Conservation (phyloP, 225 moss, liverwort and hornwort genomes). For the Takakia lepidozioides region DNA sequence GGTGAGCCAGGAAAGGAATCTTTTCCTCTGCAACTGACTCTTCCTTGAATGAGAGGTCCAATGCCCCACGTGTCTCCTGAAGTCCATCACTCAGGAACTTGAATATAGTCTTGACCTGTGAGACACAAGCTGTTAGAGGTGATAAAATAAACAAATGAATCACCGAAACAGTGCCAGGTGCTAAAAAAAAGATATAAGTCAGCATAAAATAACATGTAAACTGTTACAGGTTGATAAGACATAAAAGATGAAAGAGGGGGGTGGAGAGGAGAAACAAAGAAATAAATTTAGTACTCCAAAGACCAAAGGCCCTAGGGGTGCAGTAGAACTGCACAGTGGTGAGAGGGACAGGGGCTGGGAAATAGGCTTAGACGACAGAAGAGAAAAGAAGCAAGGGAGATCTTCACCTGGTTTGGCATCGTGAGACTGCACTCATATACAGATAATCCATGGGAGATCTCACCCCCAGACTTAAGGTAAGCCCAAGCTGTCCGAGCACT, state of each 20-base stretch:
- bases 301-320: too few relatives aligned
- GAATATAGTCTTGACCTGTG: slow-evolving; percentile 89
- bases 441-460: slow-evolving; percentile 94
- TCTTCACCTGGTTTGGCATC: slow-evolving; percentile 86
- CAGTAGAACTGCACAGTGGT: too few relatives aligned
- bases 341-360: neutral
- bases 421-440: slow-evolving; percentile 90
- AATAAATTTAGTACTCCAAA: too few relatives aligned
- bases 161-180: too few relatives aligned
- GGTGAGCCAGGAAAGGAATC: slow-evolving; percentile 94
- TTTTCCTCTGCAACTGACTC: slow-evolving; percentile 93
- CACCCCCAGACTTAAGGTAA: slow-evolving; percentile 85
- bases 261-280: slow-evolving; percentile 1
- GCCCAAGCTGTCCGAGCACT: slow-evolving; percentile 89
- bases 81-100: slow-evolving; percentile 80
- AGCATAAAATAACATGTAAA: too few relatives aligned
- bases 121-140: neutral
- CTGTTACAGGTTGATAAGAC: too few relatives aligned
- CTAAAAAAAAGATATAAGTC: too few relatives aligned
- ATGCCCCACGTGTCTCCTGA: slow-evolving; percentile 79
- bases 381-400: too few relatives aligned
- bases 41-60: slow-evolving; percentile 78
- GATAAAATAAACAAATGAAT: too few relatives aligned
- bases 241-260: too few relatives aligned
- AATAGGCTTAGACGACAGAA: too few relatives aligned